Evolutionary conservation across 768 basidiomycete species (phyloP).

Genomic region (Jaapia argillacea): DNA sequence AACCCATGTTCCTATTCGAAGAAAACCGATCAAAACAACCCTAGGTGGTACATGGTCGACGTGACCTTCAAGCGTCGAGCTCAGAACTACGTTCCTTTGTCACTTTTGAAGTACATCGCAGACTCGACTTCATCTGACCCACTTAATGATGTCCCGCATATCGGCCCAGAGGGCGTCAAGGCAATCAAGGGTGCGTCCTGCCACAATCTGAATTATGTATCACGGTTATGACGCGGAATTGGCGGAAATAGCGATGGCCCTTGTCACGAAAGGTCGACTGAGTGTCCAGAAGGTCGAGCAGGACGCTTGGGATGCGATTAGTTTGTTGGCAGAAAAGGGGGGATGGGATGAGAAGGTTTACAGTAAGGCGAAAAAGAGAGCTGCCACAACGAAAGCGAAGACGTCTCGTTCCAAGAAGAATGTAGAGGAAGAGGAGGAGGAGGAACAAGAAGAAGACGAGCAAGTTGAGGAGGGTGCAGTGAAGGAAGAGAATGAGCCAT

Average conservation of each 20-base stretch:
- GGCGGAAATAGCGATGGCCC: conserved; percentile 48
- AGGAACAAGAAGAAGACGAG: not conserved
- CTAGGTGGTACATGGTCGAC: conserved; percentile 93
- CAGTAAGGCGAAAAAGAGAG: not conserved
- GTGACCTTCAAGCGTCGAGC: conserved; percentile 57
- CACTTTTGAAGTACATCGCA: conserved; percentile 57
- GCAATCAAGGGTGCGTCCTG: conserved; percentile 49
- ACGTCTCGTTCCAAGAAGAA: not conserved
- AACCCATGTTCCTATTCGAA: conserved; percentile 18
- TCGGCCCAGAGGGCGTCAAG: conserved; percentile 47
- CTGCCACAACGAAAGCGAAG: not conserved
- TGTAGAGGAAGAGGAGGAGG: not conserved
- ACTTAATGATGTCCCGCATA: conserved; percentile 54
- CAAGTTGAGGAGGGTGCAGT: not conserved
- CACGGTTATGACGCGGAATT: not conserved
- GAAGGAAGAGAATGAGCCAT: not conserved
- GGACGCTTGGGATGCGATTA: conserved; percentile 54
- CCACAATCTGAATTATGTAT: conserved; percentile 1
- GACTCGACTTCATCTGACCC: conserved; percentile 19
- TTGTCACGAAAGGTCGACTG: conserved; percentile 72
- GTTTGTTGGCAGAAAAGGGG: conserved; percentile 53
- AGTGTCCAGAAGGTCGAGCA: conserved; percentile 78
- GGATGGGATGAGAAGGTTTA: conserved; percentile 53
- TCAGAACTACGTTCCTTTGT: conserved; percentile 65
- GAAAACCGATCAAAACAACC: conserved; percentile 71